Percentiles rank a stretch among this genome's conserved stretches.
Evolutionary conservation across 176 grass and related monocot genomes (phyloP).

Genomic region (Musa beccarii): DNA sequence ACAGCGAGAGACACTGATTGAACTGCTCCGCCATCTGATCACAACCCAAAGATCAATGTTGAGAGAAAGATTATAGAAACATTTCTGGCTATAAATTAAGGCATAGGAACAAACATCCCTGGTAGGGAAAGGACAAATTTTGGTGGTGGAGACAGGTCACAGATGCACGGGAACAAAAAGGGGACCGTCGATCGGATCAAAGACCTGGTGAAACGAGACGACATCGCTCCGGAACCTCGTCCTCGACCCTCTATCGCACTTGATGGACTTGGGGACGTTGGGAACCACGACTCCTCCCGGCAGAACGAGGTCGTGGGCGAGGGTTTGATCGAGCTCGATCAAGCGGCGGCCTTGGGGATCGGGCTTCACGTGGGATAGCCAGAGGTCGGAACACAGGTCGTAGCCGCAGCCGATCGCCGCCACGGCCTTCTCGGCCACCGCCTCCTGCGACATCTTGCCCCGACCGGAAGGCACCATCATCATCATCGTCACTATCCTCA

Average conservation of each 20-base stretch:
- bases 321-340: constrained; percentile 26
- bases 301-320: constrained; percentile 32
- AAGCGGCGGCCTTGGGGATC: constrained; percentile 20
- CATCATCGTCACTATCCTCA: not conserved
- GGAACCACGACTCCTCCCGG: constrained; percentile 41
- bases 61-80: not conserved
- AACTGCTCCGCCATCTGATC: constrained; percentile 73
- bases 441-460: constrained; percentile 37
- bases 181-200: not conserved
- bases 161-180: not conserved
- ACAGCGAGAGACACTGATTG: constrained; percentile 45
- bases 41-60: not conserved
- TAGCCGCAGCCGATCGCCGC: constrained; percentile 63
- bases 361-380: constrained; percentile 33
- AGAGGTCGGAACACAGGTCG: constrained; percentile 44
- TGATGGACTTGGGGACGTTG: constrained; percentile 41
- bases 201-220: constrained; percentile 56
- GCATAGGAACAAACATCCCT: not conserved
- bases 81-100: not conserved
- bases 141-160: no score
- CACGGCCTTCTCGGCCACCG: constrained; percentile 54
- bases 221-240: constrained; percentile 61
- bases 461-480: not conserved
- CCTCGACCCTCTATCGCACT: constrained; percentile 69
- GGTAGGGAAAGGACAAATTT: not conserved